Conservation (phyloP, 306 rosid species). For the Cicer pinnatifidum region DNA sequence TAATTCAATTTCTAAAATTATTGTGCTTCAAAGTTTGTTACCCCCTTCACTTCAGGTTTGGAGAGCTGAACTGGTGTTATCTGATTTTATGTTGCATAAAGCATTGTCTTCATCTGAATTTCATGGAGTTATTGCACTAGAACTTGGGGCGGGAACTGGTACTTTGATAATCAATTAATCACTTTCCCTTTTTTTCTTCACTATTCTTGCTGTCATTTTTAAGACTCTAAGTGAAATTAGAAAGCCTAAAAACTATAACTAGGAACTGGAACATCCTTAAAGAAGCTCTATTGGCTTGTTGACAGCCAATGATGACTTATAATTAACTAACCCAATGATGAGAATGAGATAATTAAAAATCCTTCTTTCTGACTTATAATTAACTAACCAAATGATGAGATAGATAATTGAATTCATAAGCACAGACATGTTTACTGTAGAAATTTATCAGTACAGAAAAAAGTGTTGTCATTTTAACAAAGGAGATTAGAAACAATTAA, state of each 20-base stretch:
- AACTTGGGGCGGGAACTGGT: slow-evolving; percentile 97
- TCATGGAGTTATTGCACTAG: slow-evolving; percentile 63
- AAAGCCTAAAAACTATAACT: slow-evolving; percentile 10
- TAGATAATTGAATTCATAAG: slow-evolving; percentile 8
- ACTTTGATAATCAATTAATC: slow-evolving; percentile 6
- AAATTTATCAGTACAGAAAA: background rate
- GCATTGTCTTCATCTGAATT: slow-evolving; percentile 65
- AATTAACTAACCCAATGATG: background rate
- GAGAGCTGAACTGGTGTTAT: slow-evolving; percentile 76
- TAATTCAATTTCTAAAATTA: too few species aligned
- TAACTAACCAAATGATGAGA: background rate
- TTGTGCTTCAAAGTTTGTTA: too few species aligned
- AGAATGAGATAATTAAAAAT: background rate
- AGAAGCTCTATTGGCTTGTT: slow-evolving; percentile 8
- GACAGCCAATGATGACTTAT: slow-evolving; percentile 1
- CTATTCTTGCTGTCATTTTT: background rate
- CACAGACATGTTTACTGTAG: background rate
- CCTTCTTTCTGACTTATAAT: slow-evolving; percentile 26
- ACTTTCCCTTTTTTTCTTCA: background rate
- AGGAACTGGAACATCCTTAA: background rate
- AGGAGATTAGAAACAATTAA: background rate
- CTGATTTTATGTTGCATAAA: slow-evolving; percentile 83
- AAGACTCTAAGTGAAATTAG: background rate
- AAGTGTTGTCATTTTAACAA: background rate
- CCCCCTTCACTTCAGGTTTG: slow-evolving; percentile 59